Base-by-base conservation (phyloP, 73 alveolate genomes). In the Paramecium sexaurelia region DNA sequence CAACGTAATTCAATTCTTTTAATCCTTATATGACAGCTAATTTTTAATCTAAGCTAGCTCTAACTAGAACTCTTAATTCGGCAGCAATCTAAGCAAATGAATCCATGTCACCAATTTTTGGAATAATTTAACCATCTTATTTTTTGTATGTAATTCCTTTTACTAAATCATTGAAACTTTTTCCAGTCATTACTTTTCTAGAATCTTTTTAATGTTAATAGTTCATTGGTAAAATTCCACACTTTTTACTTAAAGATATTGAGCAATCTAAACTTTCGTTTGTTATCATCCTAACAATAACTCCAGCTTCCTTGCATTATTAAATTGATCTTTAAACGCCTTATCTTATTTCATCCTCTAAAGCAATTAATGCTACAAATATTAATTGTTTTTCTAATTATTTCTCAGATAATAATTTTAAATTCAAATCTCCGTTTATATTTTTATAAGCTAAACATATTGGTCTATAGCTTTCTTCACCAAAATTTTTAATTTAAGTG, bases 231-330 rank as follows among this genome's bases (percentile, higher is more conserved):
- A 97, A 89, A 51, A 97, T 96, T 41, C 97, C 97, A 75, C 97
- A 97, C 40, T 95, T 95, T 55, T 85, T 94, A 39, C 98, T 95
- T 40, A 97, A 95, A 10, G 99, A 97, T 43, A 91, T 92, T 19
- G 99, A 98, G 32, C 98, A 96, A 36, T 97, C 97, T 84, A 93
- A 69, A 75, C 96, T 96, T 85, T 97, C 99, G 29, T 98, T 98
- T 15, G 99, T 97, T 24, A 96, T 98, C 99, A 97, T 97, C 75
- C 99, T 92, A 0, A 97, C 98, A 15, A 95, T 96, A 41, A 97
- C 97, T 40, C 98, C 98, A 92, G 99, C 95, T 40, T 73, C 92
- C 56, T 95, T 94, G 92, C 98, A 96, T 69, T 83, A 85, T 57
- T 36, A 43, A 24, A 97, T 95, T 36, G 99, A 97, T 41, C 92